phyloP scores from a whole-genome alignment of 208 protist genomes.

The Tritrichomonas musculus region DNA sequence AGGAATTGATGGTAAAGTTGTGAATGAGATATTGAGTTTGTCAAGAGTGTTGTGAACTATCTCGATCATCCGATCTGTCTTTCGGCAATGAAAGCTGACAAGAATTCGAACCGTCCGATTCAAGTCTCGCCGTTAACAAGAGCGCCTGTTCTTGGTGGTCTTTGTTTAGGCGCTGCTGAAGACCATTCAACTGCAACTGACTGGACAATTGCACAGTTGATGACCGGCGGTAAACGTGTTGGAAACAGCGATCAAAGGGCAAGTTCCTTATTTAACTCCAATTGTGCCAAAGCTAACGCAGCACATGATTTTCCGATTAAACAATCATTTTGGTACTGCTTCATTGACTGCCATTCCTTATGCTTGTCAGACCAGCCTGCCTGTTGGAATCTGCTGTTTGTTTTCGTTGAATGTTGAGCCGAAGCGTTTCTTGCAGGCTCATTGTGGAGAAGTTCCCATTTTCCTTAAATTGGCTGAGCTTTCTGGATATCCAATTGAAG shows the following conservation, averaged over 20 bases:
- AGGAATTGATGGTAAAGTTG: background rate
- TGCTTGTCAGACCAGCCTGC: background rate
- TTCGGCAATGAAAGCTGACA: background rate
- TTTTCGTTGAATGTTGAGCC: no score
- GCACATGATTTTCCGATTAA: background rate
- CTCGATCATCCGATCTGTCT: background rate
- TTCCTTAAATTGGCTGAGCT: no score
- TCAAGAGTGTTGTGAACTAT: background rate
- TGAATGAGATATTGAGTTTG: background rate
- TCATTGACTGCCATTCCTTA: background rate
- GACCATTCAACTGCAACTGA: background rate
- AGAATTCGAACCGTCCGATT: background rate
- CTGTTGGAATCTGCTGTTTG: no score
- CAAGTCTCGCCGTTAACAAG: background rate
- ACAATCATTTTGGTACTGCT: background rate
- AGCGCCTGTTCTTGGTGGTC: background rate
- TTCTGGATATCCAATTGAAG: no score
- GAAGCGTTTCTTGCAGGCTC: no score
- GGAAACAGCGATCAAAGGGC: background rate
- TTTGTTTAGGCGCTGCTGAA: background rate
- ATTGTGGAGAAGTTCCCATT: no score
- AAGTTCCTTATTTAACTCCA: background rate
- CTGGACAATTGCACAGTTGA: background rate
- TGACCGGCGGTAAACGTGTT: background rate
- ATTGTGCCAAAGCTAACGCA: background rate